Base-by-base conservation (phyloP, 345 rosid genomes). In the Excoecaria cochinchinensis region DNA sequence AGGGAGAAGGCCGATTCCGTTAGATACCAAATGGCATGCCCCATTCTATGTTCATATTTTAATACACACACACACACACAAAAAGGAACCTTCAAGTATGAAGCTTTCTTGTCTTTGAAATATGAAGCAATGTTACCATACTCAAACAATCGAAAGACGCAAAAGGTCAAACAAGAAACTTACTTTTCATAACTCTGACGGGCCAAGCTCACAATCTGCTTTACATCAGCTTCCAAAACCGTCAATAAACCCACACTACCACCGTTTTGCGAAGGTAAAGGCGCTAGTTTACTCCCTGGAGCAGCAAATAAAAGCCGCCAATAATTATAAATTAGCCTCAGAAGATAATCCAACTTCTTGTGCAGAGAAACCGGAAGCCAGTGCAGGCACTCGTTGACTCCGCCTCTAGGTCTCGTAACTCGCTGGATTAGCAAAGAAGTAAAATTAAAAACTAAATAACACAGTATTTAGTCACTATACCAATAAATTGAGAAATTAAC, bases 371-470 rank as follows among this genome's bases (percentile, higher is more conserved):
- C 90, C 5, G 99, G 99, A 8, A 95, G 91, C 93, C 97, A 95
- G 72, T 89, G 98, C 4, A 93, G 82, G 97, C 97, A 93, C 73
- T 93, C 98, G 74, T 95, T 86, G 12, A 93, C 57, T 59, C 99
- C 97, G 71, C 97, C 99, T 84, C 90, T 93, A 5, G 99, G 99
- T 78, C 99, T 87, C 13, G 93, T 91, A 74, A 95, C 95, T 78
- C 97, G 84, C 99, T 95, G 88, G 71, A 67, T 51, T 12, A 42
- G n/a, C 17, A 60, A 1, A 9, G 9, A 36, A 22, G n/a, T 19
- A 38, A 3, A 17, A 69, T 14, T 16, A 48, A 55, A 9, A 67
- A 71, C n/a, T 12, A 65, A 58, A 60, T 6, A 6, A n/a, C 5
- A 19, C 25, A 55, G 22, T 55, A 55, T 19, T 2, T 19, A 3